Conservation (phyloP, 2,329 filamentous ascomycete genomes). For the Alternaria sp. region DNA sequence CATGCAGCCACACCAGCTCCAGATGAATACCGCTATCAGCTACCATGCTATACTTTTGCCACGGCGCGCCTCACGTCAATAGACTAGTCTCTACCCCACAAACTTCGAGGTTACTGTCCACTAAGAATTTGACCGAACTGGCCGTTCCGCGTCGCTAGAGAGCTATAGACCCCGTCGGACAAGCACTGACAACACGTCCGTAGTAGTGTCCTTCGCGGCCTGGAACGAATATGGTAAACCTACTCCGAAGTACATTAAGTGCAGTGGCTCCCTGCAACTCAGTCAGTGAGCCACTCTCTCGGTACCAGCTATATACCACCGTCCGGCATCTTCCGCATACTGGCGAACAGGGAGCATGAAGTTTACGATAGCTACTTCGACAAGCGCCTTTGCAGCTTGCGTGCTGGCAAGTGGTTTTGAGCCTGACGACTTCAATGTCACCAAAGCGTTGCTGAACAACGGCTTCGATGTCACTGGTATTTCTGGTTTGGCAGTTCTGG, state of each 20-base stretch:
- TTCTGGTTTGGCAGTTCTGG: constrained; percentile 17
- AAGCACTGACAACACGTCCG: background rate
- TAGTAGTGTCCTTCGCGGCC: background rate
- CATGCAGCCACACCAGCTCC: background rate
- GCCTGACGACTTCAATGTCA: constrained; percentile 25
- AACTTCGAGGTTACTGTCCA: constrained; percentile 2
- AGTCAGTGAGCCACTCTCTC: constrained; percentile 1
- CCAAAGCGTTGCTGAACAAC: constrained; percentile 22
- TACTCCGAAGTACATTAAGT: constrained; percentile 6
- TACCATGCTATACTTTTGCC: background rate
- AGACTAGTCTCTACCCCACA: constrained; percentile 4
- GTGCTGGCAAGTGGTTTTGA: constrained; percentile 19
- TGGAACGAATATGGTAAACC: background rate
- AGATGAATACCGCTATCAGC: background rate
- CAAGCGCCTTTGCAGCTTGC: constrained; percentile 2
- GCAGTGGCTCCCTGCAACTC: constrained; percentile 8
- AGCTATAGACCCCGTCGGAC: background rate
- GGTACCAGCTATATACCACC: background rate
- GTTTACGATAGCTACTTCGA: constrained; percentile 3
- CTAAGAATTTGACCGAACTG: background rate
- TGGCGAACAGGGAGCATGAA: constrained; percentile 12
- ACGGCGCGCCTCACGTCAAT: background rate
- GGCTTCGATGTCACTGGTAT: constrained; percentile 26
- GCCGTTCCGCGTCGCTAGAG: background rate
- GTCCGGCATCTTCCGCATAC: background rate